Conservation (phyloP, 257 asterid species). For the Nicotiana noctiflora region DNA sequence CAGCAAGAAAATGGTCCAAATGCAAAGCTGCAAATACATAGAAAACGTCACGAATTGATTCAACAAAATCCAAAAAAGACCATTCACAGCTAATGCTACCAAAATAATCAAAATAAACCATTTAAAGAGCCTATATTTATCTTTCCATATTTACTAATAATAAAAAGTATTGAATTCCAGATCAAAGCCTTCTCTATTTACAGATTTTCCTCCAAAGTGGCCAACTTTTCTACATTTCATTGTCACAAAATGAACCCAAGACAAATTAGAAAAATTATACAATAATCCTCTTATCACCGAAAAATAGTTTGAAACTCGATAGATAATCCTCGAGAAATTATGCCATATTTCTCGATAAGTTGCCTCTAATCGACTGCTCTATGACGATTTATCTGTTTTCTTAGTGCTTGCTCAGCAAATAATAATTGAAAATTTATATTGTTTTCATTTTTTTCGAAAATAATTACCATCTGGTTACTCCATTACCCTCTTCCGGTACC, state of each 20-base stretch:
- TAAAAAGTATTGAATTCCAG: neutral
- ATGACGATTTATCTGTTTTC: neutral
- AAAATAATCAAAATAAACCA: neutral
- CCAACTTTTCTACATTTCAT: neutral
- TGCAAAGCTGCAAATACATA: neutral
- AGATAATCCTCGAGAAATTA: neutral
- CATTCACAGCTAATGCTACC: neutral
- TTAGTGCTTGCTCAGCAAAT: neutral
- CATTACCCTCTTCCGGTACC: slow-evolving; percentile 31
- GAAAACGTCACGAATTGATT: neutral
- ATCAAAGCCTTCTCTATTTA: slow-evolving; percentile 8
- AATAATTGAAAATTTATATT: neutral
- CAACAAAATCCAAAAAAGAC: neutral
- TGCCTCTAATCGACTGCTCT: neutral
- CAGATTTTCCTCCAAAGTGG: slow-evolving; percentile 2
- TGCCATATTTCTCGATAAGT: neutral
- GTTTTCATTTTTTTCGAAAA: neutral
- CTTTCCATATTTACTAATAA: neutral
- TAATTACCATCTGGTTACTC: slow-evolving; percentile 30
- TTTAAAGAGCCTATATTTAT: neutral
- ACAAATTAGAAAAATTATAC: neutral
- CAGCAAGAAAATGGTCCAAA: too few relatives aligned
- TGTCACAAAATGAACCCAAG: neutral
- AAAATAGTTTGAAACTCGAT: too few relatives aligned
- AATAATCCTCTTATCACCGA: neutral